Base-by-base conservation (phyloP, 331 rosid species). In the Prunus yedoensis region DNA sequence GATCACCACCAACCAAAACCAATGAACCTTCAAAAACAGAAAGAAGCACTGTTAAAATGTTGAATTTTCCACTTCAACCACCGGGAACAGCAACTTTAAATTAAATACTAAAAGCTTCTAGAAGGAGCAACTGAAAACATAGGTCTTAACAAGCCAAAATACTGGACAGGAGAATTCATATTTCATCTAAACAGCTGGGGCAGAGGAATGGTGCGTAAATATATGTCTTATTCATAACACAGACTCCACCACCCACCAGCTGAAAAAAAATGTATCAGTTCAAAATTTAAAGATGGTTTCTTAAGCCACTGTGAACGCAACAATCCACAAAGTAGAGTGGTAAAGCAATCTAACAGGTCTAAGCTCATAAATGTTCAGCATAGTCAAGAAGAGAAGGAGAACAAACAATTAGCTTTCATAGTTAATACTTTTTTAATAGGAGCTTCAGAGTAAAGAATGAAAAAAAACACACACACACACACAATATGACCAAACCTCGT, bases 1-100 rank as follows among this genome's bases (percentile, higher is more conserved):
- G 97, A 80, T 94, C 99, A 71, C 99, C 99, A 28, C 99, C 89
- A 71, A 94, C 81, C 76, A 94, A 87, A 83, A 81, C 86, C 86
- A 94, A 84, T 71, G 96, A 94, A 74, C 99, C 99, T 94, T 85
- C 79, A 83, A 83, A 77, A 65, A 60, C 71, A 87, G 70, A 79
- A 52, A 47, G 81, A 74, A 17, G 62, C 30, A 54, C 51, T 68
- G 78, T 73, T 46, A 35, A 74, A 79, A 73, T 83, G 52, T 28
- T 62, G 47, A 64, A 28, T 20, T 47, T 51, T 49, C 65, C 60
- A 15, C 75, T 17, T 73, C 13, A 43, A 23, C 27, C 65, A 62
- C 38, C 30, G 53, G 15, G 20, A 78, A 18, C 45, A 41, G 35
- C 20, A 68, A 68, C 58, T 46, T 67, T 4, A 8, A 47, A 60